Base-by-base conservation (phyloP, 208 protist genomes). In the Acanthamoeba healyi region DNA sequence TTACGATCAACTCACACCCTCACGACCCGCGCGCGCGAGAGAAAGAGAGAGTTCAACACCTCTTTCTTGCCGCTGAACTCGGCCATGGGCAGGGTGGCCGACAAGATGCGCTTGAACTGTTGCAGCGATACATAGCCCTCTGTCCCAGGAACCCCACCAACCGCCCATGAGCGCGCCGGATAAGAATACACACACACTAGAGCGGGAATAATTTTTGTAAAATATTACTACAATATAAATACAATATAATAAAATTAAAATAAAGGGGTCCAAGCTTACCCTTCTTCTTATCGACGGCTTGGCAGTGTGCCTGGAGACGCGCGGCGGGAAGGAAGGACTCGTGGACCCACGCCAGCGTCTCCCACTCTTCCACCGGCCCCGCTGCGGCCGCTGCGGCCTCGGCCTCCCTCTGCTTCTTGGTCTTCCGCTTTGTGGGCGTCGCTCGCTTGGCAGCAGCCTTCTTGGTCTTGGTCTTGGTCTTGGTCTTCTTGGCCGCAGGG, bases 381-480 rank as follows among this genome's bases (percentile, higher is more conserved):
- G 67, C 38, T 19, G 67, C 38, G 3, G 67, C 36, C 17, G 67
- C 67, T 7, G 67, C 58, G 0, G 58, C 58, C 58, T 67, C 58
- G 58, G 58, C 58, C n/a, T 67, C 58, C 58, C 34, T 67, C 29
- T 67, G 67, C 67, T 77, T 77, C 36, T 77, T 77, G n/a, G 58
- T 67, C 58, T 67, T 67, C 22, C 58, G 58, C 29, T 67, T 67
- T 22, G 22, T 67, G 58, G 58, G 58, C 22, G 58, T 67, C 19
- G 51, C n/a, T n/a, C n/a, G n/a, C n/a, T n/a, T n/a, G n/a, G n/a
- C n/a, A n/a, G n/a, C n/a, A n/a, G n/a, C 58, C 58, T 0, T 67
- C n/a, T 67, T 67, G 4, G 22, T 34, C 12, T n/a, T 65, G 2
- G 12, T 65, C 58, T 56, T 56, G 0, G 58, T 36, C 9, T 29